Conservation (phyloP, 1,284 basidiomycete genomes). For the Leccinum subrobustum region DNA sequence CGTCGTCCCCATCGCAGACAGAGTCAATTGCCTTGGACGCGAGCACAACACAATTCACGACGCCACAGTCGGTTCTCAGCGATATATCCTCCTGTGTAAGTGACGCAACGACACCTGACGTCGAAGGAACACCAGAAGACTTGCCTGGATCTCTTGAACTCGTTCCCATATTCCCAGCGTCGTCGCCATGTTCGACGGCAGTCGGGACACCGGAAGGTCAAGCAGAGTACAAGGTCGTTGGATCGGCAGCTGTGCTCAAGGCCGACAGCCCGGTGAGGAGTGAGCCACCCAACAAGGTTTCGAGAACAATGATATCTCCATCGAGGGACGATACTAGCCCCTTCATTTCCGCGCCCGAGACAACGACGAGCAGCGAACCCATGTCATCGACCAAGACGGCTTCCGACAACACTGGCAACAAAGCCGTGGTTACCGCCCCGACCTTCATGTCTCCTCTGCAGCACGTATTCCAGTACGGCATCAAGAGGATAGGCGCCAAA, state of each 20-base stretch:
- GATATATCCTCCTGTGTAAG: background rate
- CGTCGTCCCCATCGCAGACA: conserved; percentile 7
- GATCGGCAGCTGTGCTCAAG: background rate
- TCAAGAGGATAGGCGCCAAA: background rate
- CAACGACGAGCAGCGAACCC: background rate
- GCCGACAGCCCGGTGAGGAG: background rate
- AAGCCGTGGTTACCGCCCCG: background rate
- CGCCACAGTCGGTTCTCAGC: background rate
- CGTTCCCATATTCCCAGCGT: background rate
- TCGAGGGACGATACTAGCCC: background rate
- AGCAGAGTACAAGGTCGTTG: background rate
- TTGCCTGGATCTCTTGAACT: background rate
- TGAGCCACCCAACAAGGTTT: background rate
- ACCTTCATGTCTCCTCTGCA: conserved; percentile 1
- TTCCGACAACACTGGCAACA: background rate
- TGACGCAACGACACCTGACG: background rate
- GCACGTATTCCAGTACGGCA: background rate
- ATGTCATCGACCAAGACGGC: background rate
- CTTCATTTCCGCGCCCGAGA: background rate
- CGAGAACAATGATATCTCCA: background rate
- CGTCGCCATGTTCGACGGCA: background rate
- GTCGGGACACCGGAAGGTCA: background rate
- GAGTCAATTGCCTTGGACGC: background rate
- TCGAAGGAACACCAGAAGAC: background rate
- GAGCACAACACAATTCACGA: background rate